Evolutionary conservation across 192 early-diverging fungal species (phyloP).

Genomic region (Cetraspora pellucida): DNA sequence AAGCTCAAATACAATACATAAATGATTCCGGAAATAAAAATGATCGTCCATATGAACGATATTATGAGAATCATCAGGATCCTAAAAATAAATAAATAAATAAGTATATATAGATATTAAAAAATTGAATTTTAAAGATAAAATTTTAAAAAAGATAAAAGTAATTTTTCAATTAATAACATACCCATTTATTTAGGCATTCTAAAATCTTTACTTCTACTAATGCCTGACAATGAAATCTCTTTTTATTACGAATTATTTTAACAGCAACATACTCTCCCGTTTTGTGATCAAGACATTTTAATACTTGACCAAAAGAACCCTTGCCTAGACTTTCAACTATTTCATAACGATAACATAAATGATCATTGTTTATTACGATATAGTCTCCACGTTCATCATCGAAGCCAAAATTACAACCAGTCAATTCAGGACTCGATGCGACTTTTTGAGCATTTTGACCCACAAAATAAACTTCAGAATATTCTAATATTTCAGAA

Average conservation of each 20-base stretch:
- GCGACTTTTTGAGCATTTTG: constrained; percentile 64
- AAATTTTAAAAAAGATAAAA: neutral
- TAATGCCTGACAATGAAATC: constrained; percentile 93
- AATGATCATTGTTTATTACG: constrained; percentile 85
- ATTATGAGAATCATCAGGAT: constrained; percentile 76
- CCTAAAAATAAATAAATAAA: constrained; percentile 51
- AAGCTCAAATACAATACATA: constrained; percentile 94
- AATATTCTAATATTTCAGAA: constrained; percentile 79
- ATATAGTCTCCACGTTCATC: constrained; percentile 95
- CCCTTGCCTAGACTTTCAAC: constrained; percentile 86
- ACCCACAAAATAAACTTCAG: constrained; percentile 89
- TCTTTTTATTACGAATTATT: constrained; percentile 93
- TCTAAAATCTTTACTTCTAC: constrained; percentile 95
- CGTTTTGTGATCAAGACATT: constrained; percentile 92
- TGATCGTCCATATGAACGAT: constrained; percentile 86
- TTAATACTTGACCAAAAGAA: constrained; percentile 92
- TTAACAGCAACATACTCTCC: constrained; percentile 87
- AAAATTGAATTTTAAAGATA: neutral
- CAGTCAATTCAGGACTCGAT: constrained; percentile 60
- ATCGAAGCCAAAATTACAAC: constrained; percentile 71
- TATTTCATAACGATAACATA: constrained; percentile 93
- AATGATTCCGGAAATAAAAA: constrained; percentile 94
- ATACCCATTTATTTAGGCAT: constrained; percentile 76
- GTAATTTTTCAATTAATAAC: constrained; percentile 10
- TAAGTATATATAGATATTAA: neutral